Conservation (phyloP, 768 basidiomycete genomes). For the Tylopilus sp. region DNA sequence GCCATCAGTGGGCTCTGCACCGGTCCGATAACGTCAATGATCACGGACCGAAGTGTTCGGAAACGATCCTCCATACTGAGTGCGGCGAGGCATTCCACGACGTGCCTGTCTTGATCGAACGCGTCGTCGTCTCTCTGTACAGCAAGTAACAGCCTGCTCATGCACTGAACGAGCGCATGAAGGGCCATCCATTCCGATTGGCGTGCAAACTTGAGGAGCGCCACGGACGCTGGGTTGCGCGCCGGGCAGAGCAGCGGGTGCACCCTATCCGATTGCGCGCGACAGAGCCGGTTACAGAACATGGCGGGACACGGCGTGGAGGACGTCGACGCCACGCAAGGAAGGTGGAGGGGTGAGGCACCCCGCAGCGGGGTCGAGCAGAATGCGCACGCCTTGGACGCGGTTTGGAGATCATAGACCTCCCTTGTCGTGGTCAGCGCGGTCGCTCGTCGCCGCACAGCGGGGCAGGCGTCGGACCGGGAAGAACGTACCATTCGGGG, state of each 20-base stretch:
- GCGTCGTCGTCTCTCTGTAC: constrained; percentile 41
- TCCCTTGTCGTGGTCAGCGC: constrained; percentile 48
- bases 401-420: constrained; percentile 65
- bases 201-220: constrained; percentile 59
- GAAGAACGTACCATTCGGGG: constrained; percentile 72
- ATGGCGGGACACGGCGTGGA: constrained; percentile 50
- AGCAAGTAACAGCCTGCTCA: constrained; percentile 59
- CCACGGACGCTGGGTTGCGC: constrained; percentile 66
- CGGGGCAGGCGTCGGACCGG: background rate
- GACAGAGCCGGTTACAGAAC: constrained; percentile 82
- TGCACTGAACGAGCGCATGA: constrained; percentile 66
- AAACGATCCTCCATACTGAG: constrained; percentile 73
- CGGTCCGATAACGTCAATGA: background rate
- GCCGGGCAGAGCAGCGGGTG: constrained; percentile 73
- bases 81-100: constrained; percentile 62
- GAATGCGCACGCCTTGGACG: constrained; percentile 60
- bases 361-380: constrained; percentile 65
- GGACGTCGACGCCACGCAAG: constrained; percentile 49
- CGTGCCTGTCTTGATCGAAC: constrained; percentile 45
- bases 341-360: constrained; percentile 43
- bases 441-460: background rate
- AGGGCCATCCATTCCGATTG: constrained; percentile 65
- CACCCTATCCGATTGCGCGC: constrained; percentile 54
- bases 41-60: constrained; percentile 27
- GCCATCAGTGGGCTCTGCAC: background rate